Evolutionary conservation across 108 stramenopile species (phyloP), one percentile per base, ranked within the genome.

Genomic region (Nannochloropsis salina): DNA sequence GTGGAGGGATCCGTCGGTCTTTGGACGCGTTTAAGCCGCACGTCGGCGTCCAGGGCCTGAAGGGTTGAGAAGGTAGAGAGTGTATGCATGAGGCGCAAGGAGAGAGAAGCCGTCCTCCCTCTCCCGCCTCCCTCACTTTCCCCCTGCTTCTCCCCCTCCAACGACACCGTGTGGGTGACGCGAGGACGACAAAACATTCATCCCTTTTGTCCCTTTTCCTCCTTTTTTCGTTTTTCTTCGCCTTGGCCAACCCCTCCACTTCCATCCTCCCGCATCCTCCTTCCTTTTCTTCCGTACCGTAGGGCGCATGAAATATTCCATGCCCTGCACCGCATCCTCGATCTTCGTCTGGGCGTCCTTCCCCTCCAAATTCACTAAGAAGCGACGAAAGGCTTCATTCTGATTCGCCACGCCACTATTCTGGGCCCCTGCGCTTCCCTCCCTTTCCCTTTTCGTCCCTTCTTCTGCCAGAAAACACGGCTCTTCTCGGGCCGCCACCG

Each of bases 291-390:
- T 31, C 31, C 31, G 31, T 51, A 74, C 61, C 61, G 15, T 74
- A n/a, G 61, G 61, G 20, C n/a, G 61, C 61, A 74, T 74, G n/a
- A 74, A 74, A 74, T 74, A 74, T n/a, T 74, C 61, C 61, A 74
- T 74, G 20, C 61, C 61, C 61, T 74, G 61, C 20, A n/a, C 61
- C 61, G 61, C 61, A 15, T 74, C 61, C 61, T 74, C 61, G n/a
- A 74, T 74, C 61, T n/a, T 74, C 61, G 20, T 74, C 61, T 15
- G 8, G 61, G 4, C 61, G 61, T 74, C 61, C 61, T n/a, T 74
- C 61, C 61, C 61, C n/a, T n/a, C 61, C 61, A 74, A 74, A 15
- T 74, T n/a, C 61, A n/a, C 15, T n/a, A 74, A 74, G 61, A 74
- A 74, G 20, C 61, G 61, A n/a, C n/a, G 15, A 74, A 74, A 74